A percentile compares a stretch with the other conserved stretches of the same genome.
Conservation (phyloP, 768 basidiomycete genomes). For the Russula griseocarnosa region DNA sequence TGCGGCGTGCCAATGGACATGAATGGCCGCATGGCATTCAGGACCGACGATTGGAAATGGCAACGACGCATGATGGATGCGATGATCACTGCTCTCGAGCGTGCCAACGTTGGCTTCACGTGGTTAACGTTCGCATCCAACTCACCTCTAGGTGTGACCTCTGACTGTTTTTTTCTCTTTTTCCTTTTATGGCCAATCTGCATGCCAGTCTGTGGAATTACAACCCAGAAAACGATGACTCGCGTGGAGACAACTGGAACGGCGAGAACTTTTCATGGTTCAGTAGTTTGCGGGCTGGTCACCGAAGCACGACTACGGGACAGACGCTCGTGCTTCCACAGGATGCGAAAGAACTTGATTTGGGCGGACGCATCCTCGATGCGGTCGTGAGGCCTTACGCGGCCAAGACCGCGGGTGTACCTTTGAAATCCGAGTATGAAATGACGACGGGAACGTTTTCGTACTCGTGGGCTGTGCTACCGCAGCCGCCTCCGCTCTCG, state of each 20-base stretch:
- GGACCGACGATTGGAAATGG: constrained; percentile 69
- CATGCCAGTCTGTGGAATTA: constrained; percentile 83
- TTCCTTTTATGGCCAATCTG: neutral
- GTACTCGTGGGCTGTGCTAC: constrained; percentile 58
- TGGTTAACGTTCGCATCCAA: constrained; percentile 39
- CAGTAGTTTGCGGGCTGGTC: constrained; percentile 56
- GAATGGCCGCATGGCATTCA: constrained; percentile 60
- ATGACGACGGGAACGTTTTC: constrained; percentile 64
- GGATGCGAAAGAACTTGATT: constrained; percentile 67
- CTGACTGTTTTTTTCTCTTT: neutral
- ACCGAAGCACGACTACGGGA: constrained; percentile 35
- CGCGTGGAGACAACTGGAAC: constrained; percentile 84
- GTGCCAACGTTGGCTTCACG: constrained; percentile 79
- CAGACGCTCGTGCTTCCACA: constrained; percentile 50
- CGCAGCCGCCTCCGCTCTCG: neutral
- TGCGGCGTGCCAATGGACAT: constrained; percentile 96
- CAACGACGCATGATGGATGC: constrained; percentile 95
- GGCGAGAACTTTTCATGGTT: constrained; percentile 98
- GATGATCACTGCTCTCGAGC: constrained; percentile 77
- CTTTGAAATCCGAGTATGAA: constrained; percentile 69
- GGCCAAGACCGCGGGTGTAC: constrained; percentile 84
- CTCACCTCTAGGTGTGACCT: neutral
- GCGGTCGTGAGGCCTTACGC: constrained; percentile 88
- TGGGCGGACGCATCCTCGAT: constrained; percentile 72
- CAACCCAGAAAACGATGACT: constrained; percentile 81